phyloP scores from a whole-genome alignment of 495 filamentous ascomycete genomes.

The Aspergillus sclerotioniger region DNA sequence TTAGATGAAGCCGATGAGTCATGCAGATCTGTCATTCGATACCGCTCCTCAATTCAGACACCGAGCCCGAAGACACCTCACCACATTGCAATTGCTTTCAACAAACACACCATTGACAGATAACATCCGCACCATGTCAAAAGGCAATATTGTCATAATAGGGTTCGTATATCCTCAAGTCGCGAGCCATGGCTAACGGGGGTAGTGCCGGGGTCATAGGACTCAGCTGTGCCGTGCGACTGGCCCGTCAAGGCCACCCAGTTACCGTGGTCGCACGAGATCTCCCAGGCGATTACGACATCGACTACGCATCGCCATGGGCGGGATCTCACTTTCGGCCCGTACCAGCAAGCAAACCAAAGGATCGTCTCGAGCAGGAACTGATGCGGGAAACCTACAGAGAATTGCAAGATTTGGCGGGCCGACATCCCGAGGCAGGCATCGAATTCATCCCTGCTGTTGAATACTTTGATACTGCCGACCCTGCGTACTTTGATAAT shows the following conservation, averaged over 20 bases:
- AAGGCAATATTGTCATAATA: neutral
- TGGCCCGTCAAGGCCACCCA: neutral
- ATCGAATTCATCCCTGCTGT: constrained; percentile 11
- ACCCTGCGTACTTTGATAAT: constrained; percentile 6
- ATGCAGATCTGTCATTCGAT: neutral
- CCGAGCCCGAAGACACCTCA: too few species aligned
- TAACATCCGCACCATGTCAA: neutral
- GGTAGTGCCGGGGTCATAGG: neutral
- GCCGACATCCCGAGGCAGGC: constrained; percentile 11
- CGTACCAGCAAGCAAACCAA: constrained; percentile 26
- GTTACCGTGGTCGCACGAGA: constrained; percentile 6
- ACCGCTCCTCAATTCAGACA: neutral
- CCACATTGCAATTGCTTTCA: too few species aligned
- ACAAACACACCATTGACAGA: too few species aligned
- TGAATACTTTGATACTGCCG: constrained; percentile 18
- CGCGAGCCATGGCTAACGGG: neutral
- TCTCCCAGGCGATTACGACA: neutral
- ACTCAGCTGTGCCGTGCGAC: neutral
- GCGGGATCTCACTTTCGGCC: constrained; percentile 51
- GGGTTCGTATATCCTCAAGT: neutral
- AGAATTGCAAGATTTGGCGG: constrained; percentile 9
- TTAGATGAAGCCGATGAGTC: neutral
- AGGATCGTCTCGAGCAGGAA: neutral
- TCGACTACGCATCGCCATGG: constrained; percentile 54
- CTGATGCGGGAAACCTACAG: constrained; percentile 17